Evolutionary conservation across 805 yeast species (phyloP), one percentile per base, ranked within the genome.

Genomic region (Schwanniomyces pseudopolymorphus): DNA sequence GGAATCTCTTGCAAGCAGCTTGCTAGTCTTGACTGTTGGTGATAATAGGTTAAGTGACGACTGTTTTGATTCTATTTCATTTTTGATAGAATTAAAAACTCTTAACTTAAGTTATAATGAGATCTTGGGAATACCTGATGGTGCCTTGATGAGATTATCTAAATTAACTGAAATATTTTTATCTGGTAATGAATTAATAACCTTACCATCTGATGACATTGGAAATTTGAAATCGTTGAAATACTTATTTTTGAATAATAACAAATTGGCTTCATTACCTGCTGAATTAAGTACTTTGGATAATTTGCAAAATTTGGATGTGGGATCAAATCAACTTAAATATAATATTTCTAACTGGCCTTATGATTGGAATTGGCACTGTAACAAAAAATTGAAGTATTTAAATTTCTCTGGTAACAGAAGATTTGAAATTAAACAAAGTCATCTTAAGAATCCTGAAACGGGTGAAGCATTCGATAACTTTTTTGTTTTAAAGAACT

Each of bases 331-430:
- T 63, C 85, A 84, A 50, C 72, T 94, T 66, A 87, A 90, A 58
- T 94, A 94, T 66, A 94, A 94, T 57, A 89, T 92, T 46, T 86
- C 94, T 3, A 94, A 94, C 64, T 88, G 90, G 79, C 95, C 94
- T 13, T 92, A 89, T 60, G 99, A 94, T 63, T 94, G 98, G 97
- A 94, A 89, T 66, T 94, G 99, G 99, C 84, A 86, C 56, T 84
- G 83, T 72, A 94, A 94, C 60, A 72, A 78, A 44, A 80, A 82
- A 36, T 72, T 94, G 64, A 81, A 76, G 54, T 90, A 86, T 57
- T 77, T 94, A 61, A 94, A 92, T 63, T 84, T 94, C 47, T 89
- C 97, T 0, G 97, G 97, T 33, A 94, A 94, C 61, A 86, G 87
- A 60, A 78, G 97, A 52, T 81, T 94, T 52, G 98, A 94, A 60